A percentile compares a stretch with the other conserved stretches of the same genome.
Conservation (phyloP, 2,329 filamentous ascomycete species). For the Hortaea werneckii region DNA sequence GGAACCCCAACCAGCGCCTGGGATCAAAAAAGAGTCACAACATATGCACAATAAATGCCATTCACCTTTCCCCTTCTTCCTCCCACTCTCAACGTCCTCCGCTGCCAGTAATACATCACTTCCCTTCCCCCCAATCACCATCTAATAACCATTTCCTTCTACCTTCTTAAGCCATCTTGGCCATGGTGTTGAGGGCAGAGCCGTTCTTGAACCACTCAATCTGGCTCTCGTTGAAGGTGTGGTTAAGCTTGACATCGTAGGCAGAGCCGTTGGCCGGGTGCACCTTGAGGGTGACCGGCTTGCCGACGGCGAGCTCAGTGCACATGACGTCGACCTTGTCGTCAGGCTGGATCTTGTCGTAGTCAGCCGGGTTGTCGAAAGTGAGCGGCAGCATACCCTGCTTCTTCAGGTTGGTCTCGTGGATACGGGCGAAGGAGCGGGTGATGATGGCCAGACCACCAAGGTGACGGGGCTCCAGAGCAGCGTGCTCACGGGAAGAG, state of each 20-base stretch:
- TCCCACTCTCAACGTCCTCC: no score
- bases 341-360: slow-evolving; percentile 89
- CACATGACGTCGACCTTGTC: slow-evolving; percentile 85
- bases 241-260: slow-evolving; percentile 75
- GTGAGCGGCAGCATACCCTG: slow-evolving; percentile 99
- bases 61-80: no score
- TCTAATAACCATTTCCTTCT: no score
- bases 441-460: slow-evolving; percentile 95
- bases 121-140: no score
- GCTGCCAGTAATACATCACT: no score
- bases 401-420: slow-evolving; percentile 99
- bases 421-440: slow-evolving; percentile 93
- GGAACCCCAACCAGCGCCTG: background rate
- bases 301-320: slow-evolving; percentile 83
- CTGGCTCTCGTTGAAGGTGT: slow-evolving; percentile 98
- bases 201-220: slow-evolving; percentile 99
- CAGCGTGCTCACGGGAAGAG: slow-evolving; percentile 93
- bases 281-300: slow-evolving; percentile 84
- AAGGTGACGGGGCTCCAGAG: slow-evolving; percentile 92
- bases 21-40: background rate
- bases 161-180: slow-evolving; percentile 44
- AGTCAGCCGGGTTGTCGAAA: slow-evolving; percentile 88
- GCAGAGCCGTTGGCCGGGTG: slow-evolving; percentile 75
- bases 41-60: background rate
- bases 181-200: slow-evolving; percentile 96